A percentile compares a stretch with the other conserved stretches of the same genome.
These are phyloP conservation scores for Stylonectria norvegica DNA, from an alignment of 2,329 filamentous ascomycete genomes.

Conservation along the genomic window DNA sequence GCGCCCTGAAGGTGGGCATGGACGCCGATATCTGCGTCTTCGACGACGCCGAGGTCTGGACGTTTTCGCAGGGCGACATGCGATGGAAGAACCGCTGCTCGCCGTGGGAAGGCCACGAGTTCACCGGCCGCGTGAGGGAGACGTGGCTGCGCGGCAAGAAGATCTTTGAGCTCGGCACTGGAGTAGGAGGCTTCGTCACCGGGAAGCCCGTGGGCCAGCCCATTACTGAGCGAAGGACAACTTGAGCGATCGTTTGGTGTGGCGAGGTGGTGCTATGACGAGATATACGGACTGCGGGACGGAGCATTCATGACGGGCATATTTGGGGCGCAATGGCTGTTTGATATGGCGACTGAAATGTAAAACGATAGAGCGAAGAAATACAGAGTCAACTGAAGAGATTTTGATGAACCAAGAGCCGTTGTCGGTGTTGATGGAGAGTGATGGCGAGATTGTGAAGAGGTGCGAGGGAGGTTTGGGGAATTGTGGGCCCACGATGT, in stretches of 20 bases:
- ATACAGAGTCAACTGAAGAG: too few relatives aligned
- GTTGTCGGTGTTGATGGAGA: too few relatives aligned
- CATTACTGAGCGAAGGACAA: constrained; percentile 58
- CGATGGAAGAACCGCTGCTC: constrained; percentile 91
- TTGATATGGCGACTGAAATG: too few relatives aligned
- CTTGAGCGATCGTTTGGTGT: too few relatives aligned
- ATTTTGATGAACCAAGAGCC: too few relatives aligned
- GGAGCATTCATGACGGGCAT: too few relatives aligned
- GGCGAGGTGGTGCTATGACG: background rate
- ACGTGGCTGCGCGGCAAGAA: constrained; percentile 78
- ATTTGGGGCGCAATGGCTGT: too few relatives aligned
- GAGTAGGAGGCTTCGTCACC: constrained; percentile 48
- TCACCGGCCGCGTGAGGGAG: constrained; percentile 75
- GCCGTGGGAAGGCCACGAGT: constrained; percentile 78
- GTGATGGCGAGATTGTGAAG: too few relatives aligned
- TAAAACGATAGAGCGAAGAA: too few relatives aligned
- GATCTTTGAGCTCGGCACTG: constrained; percentile 67
- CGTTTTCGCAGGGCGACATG: constrained; percentile 74
- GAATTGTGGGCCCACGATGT: too few relatives aligned
- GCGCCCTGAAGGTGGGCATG: constrained; percentile 74
- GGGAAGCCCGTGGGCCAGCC: constrained; percentile 47
- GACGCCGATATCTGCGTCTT: constrained; percentile 93
- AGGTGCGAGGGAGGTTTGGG: too few relatives aligned
- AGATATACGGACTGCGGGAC: background rate
- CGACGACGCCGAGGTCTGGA: constrained; percentile 77